phyloP scores from a whole-genome alignment of 2,329 filamentous ascomycete species.

The Colletotrichum sp. region DNA sequence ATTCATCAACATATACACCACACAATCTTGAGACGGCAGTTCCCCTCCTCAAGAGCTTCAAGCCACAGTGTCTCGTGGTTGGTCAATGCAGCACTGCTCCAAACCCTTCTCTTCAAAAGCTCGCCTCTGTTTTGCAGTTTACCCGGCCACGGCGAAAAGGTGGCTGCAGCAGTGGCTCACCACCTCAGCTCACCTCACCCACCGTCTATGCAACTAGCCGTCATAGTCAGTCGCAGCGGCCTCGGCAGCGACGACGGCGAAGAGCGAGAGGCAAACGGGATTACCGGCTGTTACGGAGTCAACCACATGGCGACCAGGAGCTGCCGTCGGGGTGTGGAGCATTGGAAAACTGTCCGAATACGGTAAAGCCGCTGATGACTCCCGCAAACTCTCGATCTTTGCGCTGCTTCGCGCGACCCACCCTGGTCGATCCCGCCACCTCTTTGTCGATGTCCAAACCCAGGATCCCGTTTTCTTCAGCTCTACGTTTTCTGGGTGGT shows the following conservation, averaged over 20 bases:
- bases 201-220: constrained; percentile 6
- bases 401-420: neutral
- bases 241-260: neutral
- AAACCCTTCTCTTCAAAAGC: neutral
- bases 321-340: neutral
- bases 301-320: neutral
- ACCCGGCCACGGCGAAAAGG: neutral
- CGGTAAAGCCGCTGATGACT: constrained; percentile 5
- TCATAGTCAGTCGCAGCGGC: neutral
- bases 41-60: neutral
- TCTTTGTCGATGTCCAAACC: neutral
- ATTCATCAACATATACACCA: neutral
- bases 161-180: neutral
- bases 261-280: neutral
- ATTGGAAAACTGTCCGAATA: neutral
- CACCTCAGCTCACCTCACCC: neutral
- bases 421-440: neutral
- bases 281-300: constrained; percentile 5
- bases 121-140: neutral
- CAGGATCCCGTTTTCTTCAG: constrained; percentile 9
- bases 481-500: neutral
- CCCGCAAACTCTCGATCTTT: constrained; percentile 16
- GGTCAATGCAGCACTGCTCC: constrained; percentile 1
- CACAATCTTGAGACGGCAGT: constrained; percentile 1
- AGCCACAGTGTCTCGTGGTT: neutral